A percentile compares a stretch with the other conserved stretches of the same genome.
Conservation (phyloP, 2,329 filamentous ascomycete species). For the Exophiala alcalophila region DNA sequence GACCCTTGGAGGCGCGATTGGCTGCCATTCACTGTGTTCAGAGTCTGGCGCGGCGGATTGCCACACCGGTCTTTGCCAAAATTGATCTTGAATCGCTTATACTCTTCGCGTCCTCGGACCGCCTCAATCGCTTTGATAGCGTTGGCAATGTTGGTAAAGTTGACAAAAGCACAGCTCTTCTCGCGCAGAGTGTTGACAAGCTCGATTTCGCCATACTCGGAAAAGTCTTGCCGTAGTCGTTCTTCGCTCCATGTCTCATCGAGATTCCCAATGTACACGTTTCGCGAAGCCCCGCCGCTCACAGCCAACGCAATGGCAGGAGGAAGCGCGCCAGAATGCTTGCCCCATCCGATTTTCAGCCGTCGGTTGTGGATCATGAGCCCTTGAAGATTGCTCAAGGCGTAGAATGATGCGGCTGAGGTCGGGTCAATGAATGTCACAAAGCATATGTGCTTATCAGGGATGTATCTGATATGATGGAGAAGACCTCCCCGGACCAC, state of each 20-base stretch:
- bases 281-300: conserved; percentile 93
- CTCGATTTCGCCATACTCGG: conserved; percentile 96
- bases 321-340: conserved; percentile 94
- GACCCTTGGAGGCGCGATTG: conserved; percentile 61
- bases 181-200: conserved; percentile 93
- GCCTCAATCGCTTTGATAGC: conserved; percentile 99
- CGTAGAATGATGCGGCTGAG: conserved; percentile 95
- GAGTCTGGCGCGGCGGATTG: conserved; percentile 86
- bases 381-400: conserved; percentile 92
- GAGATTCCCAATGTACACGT: conserved; percentile 96
- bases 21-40: conserved; percentile 57
- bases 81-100: conserved; percentile 98
- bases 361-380: conserved; percentile 99
- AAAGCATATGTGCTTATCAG: conserved; percentile 99
- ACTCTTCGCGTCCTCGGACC: conserved; percentile 89
- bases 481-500: conserved; percentile 92
- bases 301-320: conserved; percentile 95
- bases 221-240: conserved; percentile 90
- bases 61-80: conserved; percentile 98
- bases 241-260: conserved; percentile 98
- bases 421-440: conserved; percentile 99
- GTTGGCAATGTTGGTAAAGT: conserved; percentile 99
- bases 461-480: conserved; percentile 98
- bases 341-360: conserved; percentile 98
- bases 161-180: conserved; percentile 99